phyloP scores from a whole-genome alignment of 352 stramenopile species.

The Phytophthora sp. region DNA sequence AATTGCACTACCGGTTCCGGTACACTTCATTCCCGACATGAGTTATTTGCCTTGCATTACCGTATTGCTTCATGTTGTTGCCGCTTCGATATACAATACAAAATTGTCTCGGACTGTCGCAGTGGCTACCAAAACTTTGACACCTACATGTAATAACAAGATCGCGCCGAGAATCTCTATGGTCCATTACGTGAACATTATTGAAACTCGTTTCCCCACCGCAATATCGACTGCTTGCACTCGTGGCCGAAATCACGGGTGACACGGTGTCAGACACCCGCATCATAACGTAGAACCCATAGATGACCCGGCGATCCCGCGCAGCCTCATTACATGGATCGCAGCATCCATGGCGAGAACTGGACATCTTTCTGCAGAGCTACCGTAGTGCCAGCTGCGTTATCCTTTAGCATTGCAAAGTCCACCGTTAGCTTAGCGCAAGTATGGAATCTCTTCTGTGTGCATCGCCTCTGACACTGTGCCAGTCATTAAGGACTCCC shows the following conservation, averaged over 20 bases:
- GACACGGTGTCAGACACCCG: too few species aligned
- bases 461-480: not conserved
- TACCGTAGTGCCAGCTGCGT: slow-evolving; percentile 27
- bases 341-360: slow-evolving; percentile 22
- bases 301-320: slow-evolving; percentile 6
- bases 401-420: slow-evolving; percentile 23
- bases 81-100: too few species aligned
- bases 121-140: too few species aligned
- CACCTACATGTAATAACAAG: too few species aligned
- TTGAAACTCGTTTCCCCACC: not conserved
- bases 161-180: too few species aligned
- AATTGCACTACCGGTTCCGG: too few species aligned
- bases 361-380: slow-evolving; percentile 1
- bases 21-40: too few species aligned
- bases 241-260: not conserved
- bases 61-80: too few species aligned
- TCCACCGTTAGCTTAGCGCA: not conserved
- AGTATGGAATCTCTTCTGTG: too few species aligned
- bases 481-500: slow-evolving; percentile 17
- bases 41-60: too few species aligned
- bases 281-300: slow-evolving; percentile 1
- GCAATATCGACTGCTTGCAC: not conserved
- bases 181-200: too few species aligned
- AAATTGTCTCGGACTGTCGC: too few species aligned
- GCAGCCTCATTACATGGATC: slow-evolving; percentile 17